Conservation (phyloP, 805 yeast species). For the Hanseniaspora vineae region DNA sequence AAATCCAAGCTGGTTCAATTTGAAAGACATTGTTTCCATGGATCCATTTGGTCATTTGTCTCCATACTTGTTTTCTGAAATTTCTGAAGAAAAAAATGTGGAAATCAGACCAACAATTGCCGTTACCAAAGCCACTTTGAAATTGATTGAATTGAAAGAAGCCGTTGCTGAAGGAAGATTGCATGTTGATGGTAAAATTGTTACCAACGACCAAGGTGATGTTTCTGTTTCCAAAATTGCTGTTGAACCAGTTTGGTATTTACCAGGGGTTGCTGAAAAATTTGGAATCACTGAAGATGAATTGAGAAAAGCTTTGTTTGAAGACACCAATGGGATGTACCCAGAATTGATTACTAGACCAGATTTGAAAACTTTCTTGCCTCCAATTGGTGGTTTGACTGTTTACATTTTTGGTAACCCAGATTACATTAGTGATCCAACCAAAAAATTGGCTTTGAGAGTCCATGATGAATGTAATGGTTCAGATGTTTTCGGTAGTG, state of each 20-base stretch:
- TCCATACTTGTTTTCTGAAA: slow-evolving; percentile 41
- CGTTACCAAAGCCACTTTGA: slow-evolving; percentile 53
- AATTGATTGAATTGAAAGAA: slow-evolving; percentile 43
- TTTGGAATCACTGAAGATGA: slow-evolving; percentile 43
- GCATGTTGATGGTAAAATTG: slow-evolving; percentile 47
- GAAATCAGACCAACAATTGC: slow-evolving; percentile 55
- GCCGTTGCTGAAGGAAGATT: slow-evolving; percentile 41
- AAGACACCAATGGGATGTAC: slow-evolving; percentile 61
- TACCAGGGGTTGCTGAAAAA: slow-evolving; percentile 57
- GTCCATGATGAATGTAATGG: slow-evolving; percentile 63
- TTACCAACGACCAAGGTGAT: slow-evolving; percentile 47
- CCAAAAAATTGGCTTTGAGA: slow-evolving; percentile 40
- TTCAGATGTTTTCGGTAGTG: slow-evolving; percentile 56
- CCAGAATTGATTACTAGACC: slow-evolving; percentile 59
- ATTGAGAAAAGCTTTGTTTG: slow-evolving; percentile 46
- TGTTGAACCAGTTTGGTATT: slow-evolving; percentile 58
- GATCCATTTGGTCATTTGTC: slow-evolving; percentile 59
- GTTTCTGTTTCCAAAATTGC: slow-evolving; percentile 52
- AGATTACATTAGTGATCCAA: slow-evolving; percentile 36
- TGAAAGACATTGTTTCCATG: slow-evolving; percentile 46
- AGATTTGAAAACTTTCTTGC: slow-evolving; percentile 50
- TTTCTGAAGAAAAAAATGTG: slow-evolving; percentile 33
- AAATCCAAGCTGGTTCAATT: slow-evolving; percentile 42
- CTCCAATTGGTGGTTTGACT: slow-evolving; percentile 59
- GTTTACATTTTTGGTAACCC: slow-evolving; percentile 58